Base-by-base conservation (phyloP, 2,329 filamentous ascomycete species). In the Fonsecaea monophora region DNA sequence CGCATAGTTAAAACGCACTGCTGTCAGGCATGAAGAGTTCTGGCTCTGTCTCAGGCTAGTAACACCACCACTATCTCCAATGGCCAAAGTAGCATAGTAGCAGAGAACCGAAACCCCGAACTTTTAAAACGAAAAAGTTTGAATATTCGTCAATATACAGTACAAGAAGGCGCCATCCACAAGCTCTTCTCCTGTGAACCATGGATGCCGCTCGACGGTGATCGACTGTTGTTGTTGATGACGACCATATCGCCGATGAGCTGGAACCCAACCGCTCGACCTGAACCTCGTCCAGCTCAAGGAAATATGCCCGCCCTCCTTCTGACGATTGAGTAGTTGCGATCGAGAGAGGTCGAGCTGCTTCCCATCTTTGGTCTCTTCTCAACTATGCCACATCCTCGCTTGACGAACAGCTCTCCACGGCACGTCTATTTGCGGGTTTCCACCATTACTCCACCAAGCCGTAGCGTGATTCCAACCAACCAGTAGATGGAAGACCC, bases 401-500 rank as follows among this genome's bases (percentile, higher is more conserved):
- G 42, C 55, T 9, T 21, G 37, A 58, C 55, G 30, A 25, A 58
- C 21, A 42, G 34, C 35, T 58, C 18, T 38, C 21, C 35, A 8
- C 30, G 55, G 55, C 40, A 40, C 15, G 35, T 60, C 57, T 60
- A 60, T 42, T 37, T 60, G 38, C 30, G 45, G 12, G 37, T 35
- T n/a, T 61, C 48, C 59, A 38, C 59, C 59, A 53, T 61, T 54
- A 61, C 59, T 61, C 59, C 59, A 34, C 40, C 10, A 45, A 42
- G 45, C 40, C 37, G 60, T 37, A 48, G 37, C 21, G 32, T 32
- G 50, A 45, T 37, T 66, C 65, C 68, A 64, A 60, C 63, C 68
- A 67, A 25, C 66, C 66, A 68, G 66, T 62, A 64, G 61, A 68
- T 67, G 68, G 60, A 56, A 55, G 25, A 21, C 59, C 59, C 18